Conservation (phyloP, 2,329 filamentous ascomycete genomes). For the Calcarisporium arbuscula region DNA sequence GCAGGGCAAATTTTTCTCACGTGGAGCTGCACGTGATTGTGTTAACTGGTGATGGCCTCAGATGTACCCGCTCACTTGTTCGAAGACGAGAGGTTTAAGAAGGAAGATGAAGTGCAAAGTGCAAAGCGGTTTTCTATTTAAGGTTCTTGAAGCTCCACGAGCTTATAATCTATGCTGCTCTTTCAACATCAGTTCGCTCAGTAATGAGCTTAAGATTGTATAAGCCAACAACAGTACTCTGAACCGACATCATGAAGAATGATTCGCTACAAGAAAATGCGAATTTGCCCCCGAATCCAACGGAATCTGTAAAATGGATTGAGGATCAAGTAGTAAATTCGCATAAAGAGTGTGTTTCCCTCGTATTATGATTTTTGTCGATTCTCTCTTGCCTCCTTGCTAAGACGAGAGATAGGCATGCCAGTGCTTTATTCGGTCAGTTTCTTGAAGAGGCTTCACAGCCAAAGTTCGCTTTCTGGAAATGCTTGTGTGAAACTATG, state of each 20-base stretch:
- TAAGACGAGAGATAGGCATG: slow-evolving; percentile 17
- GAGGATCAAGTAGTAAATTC: slow-evolving; percentile 28
- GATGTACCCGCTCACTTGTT: no score
- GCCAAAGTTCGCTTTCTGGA: slow-evolving; percentile 48
- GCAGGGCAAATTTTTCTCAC: slow-evolving; percentile 31
- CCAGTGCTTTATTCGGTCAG: slow-evolving; percentile 37
- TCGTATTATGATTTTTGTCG: no score
- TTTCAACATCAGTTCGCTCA: no score
- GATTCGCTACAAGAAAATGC: slow-evolving; percentile 19
- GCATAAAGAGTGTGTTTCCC: slow-evolving; percentile 29
- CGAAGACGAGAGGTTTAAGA: no score
- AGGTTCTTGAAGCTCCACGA: no score
- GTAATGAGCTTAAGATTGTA: no score
- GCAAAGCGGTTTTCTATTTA: no score
- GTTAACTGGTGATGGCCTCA: no score
- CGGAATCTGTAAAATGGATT: slow-evolving; percentile 34
- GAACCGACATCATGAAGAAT: slow-evolving; percentile 13
- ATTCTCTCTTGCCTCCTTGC: slow-evolving; percentile 1
- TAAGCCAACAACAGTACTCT: no score
- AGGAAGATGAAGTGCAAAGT: no score
- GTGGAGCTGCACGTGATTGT: slow-evolving; percentile 23
- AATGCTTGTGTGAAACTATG: slow-evolving; percentile 53
- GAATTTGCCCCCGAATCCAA: slow-evolving; percentile 29
- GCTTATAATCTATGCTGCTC: no score
- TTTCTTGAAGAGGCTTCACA: slow-evolving; percentile 44